Evolutionary conservation across 106 monocot genomes (phyloP).

Genomic region (Chionographis japonica): DNA sequence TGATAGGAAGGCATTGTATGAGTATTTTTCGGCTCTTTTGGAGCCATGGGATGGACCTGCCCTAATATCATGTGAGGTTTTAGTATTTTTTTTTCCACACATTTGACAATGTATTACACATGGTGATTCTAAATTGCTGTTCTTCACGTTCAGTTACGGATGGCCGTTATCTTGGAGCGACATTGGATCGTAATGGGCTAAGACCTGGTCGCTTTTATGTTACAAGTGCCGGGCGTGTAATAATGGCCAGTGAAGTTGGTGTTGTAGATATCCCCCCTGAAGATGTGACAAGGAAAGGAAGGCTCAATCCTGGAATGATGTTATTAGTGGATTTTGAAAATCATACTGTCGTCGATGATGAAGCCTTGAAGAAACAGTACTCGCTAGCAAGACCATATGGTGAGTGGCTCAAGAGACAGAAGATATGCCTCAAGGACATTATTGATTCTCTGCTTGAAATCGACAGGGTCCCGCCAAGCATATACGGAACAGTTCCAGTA

Average conservation of each 20-base stretch:
- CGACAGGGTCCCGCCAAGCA: constrained; percentile 40
- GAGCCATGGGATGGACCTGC: constrained; percentile 99
- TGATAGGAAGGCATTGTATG: constrained; percentile 88
- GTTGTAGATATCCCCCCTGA: constrained; percentile 93
- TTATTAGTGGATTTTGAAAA: constrained; percentile 96
- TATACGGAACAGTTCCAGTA: constrained; percentile 60
- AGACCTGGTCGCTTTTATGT: constrained; percentile 95
- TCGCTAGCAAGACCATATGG: constrained; percentile 85
- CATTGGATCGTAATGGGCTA: constrained; percentile 94
- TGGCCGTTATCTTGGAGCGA: constrained; percentile 98
- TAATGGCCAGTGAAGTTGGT: constrained; percentile 99
- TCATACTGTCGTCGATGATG: constrained; percentile 91
- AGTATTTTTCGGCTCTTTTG: constrained; percentile 95
- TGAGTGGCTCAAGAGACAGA: constrained; percentile 90
- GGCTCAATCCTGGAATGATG: constrained; percentile 99
- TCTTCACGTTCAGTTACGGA: constrained; percentile 73
- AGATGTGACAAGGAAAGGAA: constrained; percentile 85
- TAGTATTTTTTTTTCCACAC: background rate
- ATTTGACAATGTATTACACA: background rate
- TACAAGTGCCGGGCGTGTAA: constrained; percentile 80
- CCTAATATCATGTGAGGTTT: constrained; percentile 81
- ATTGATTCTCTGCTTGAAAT: constrained; percentile 65
- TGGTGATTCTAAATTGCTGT: background rate
- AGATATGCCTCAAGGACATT: constrained; percentile 68
- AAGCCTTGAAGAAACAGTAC: constrained; percentile 88